Base-by-base conservation (phyloP, 2,329 filamentous ascomycete genomes). In the Aspergillus hiratsukae region DNA sequence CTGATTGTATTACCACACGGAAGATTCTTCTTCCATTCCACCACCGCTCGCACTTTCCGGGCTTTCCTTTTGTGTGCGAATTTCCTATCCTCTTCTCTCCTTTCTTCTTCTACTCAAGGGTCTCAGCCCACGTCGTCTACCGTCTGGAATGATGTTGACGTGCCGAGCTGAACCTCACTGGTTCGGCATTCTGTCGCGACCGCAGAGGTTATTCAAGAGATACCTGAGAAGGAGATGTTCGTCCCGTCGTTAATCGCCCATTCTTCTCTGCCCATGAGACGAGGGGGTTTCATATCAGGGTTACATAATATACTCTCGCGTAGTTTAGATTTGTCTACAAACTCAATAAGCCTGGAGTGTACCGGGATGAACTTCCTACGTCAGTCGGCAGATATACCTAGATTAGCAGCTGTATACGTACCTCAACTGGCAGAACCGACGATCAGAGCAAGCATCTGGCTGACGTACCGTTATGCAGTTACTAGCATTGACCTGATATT, bases 171-270 rank as follows among this genome's bases (percentile, higher is more conserved):
- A 63, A 61, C 68, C 72, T 73, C 72, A 72, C 61, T 73, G 66
- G 70, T 71, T 69, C 74, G 75, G 69, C 75, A 72, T 76, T 75
- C 74, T 78, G 76, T 76, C 72, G 73, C 68, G 67, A 72, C 68
- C 66, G 65, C 65, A 61, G 69, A 71, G 73, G 73, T 70, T 66
- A 61, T 61, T 65, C 17, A 25, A 25, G 62, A 61, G 66, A 74
- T 71, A 67, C 64, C 72, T 66, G 61, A 76, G 75, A 77, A 69
- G 69, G 69, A 73, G 62, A 67, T 43, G 14, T 46, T 55, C 60
- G 61, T 68, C 75, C 76, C 75, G 75, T 78, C 74, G 76, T 78
- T 78, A 78, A 78, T 78, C 76, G 76, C 76, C 73, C 76, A 72
- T 71, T 75, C 69, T 69, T 68, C 69, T 75, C 75, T 75, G 57